phyloP scores from a whole-genome alignment of 495 filamentous ascomycete species.

The Neurospora sp. region DNA sequence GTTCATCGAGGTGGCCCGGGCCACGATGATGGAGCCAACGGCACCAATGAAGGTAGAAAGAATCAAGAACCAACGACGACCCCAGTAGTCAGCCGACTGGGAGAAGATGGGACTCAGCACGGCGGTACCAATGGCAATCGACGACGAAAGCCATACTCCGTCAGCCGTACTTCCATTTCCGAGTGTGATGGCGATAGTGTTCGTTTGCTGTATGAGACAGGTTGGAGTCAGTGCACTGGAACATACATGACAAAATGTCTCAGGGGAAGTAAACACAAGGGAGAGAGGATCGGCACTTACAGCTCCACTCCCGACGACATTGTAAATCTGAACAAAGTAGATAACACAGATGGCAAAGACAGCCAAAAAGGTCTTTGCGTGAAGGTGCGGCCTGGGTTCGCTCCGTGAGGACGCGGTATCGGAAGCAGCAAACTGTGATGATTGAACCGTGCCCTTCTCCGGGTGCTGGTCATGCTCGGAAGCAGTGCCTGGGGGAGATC shows the following conservation, averaged over 20 bases:
- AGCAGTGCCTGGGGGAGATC: not conserved
- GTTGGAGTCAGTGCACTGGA: not conserved
- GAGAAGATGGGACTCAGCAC: conserved; percentile 21
- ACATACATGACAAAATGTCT: not conserved
- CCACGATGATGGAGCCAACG: conserved; percentile 18
- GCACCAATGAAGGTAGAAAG: conserved; percentile 14
- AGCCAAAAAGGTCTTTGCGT: conserved; percentile 24
- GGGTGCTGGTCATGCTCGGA: not conserved
- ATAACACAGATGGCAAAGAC: conserved; percentile 23
- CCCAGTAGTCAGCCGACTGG: conserved; percentile 23
- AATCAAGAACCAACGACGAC: conserved; percentile 21
- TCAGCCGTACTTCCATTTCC: conserved; percentile 7
- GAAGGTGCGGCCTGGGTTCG: conserved; percentile 16
- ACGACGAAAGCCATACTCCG: conserved; percentile 18
- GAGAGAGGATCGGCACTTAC: conserved; percentile 10
- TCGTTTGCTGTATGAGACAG: conserved; percentile 10
- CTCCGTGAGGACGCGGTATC: not conserved
- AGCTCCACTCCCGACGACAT: conserved; percentile 22
- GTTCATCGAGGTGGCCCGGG: conserved; percentile 14
- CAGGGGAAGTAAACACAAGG: not conserved
- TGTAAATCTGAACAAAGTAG: conserved; percentile 23
- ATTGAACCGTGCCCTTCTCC: conserved; percentile 4
- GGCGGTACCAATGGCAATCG: conserved; percentile 22
- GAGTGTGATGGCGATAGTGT: conserved; percentile 17
- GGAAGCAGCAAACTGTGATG: not conserved